Conservation (phyloP, 805 yeast genomes). For the Candida sithepensis region DNA sequence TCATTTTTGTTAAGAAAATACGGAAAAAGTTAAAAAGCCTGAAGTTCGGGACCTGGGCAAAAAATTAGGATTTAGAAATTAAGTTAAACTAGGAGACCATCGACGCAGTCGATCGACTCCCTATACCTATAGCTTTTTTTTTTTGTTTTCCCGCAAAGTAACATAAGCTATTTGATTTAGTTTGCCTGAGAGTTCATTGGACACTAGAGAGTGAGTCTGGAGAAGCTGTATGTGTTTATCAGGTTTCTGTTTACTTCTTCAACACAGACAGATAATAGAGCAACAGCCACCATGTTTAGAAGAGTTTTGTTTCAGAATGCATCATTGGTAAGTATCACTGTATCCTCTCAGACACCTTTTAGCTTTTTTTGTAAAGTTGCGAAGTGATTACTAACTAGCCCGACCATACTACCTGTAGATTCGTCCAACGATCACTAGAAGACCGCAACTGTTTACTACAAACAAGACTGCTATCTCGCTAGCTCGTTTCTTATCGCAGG, state of each 20-base stretch:
- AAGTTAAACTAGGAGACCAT: no score
- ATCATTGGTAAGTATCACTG: slow-evolving; percentile 3
- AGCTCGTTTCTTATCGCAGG: slow-evolving; percentile 56
- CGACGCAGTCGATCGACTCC: no score
- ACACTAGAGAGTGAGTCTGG: background rate
- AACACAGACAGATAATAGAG: background rate
- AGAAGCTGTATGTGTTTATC: background rate
- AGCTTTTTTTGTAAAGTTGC: no score
- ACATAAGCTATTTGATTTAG: no score
- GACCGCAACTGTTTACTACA: background rate
- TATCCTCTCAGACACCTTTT: no score
- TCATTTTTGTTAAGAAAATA: background rate
- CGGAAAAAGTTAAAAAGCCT: background rate
- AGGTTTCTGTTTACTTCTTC: background rate
- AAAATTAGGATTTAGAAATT: no score
- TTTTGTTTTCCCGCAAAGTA: no score
- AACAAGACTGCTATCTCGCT: background rate
- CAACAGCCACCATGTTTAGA: background rate
- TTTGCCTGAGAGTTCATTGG: background rate
- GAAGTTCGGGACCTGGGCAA: no score
- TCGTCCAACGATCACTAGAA: slow-evolving; percentile 2
- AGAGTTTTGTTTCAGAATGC: background rate
- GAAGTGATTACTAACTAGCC: background rate
- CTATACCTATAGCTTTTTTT: no score
- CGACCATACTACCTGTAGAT: background rate